Conservation (phyloP, 306 rosid species). For the Lathyrus sativus region DNA sequence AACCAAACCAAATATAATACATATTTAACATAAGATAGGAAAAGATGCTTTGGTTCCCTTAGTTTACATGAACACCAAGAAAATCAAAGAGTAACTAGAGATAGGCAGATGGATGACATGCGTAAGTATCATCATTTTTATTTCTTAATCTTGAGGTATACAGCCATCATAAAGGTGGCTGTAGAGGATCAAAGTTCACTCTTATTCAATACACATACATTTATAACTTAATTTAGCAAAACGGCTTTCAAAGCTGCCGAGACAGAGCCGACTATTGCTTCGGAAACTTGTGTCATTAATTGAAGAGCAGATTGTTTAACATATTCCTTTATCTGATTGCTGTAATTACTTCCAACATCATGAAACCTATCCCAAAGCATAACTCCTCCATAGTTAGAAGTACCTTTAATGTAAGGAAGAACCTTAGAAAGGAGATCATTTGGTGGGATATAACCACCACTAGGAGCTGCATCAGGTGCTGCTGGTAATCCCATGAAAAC, state of each 20-base stretch:
- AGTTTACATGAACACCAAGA: too few species aligned
- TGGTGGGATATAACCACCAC: constrained; percentile 49
- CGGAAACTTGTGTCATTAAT: background rate
- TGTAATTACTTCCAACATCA: background rate
- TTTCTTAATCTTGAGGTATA: too few species aligned
- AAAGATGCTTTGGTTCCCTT: too few species aligned
- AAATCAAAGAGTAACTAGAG: too few species aligned
- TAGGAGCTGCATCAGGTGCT: constrained; percentile 43
- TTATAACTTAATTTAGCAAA: background rate
- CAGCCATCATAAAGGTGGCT: too few species aligned
- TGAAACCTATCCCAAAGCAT: constrained; percentile 56
- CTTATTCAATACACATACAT: background rate
- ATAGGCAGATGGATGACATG: too few species aligned
- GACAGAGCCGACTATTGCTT: background rate
- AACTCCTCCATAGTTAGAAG: constrained; percentile 61
- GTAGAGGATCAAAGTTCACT: too few species aligned
- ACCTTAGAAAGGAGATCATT: constrained; percentile 34
- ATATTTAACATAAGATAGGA: too few species aligned
- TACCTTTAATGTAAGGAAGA: constrained; percentile 46
- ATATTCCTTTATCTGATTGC: background rate
- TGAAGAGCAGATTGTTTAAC: background rate
- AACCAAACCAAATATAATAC: too few species aligned
- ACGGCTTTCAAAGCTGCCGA: background rate
- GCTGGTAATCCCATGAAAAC: constrained; percentile 66
- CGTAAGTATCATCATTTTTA: too few species aligned